Base-by-base conservation (phyloP, 2,329 filamentous ascomycete species). In the Gaeumannomyces tritici region DNA sequence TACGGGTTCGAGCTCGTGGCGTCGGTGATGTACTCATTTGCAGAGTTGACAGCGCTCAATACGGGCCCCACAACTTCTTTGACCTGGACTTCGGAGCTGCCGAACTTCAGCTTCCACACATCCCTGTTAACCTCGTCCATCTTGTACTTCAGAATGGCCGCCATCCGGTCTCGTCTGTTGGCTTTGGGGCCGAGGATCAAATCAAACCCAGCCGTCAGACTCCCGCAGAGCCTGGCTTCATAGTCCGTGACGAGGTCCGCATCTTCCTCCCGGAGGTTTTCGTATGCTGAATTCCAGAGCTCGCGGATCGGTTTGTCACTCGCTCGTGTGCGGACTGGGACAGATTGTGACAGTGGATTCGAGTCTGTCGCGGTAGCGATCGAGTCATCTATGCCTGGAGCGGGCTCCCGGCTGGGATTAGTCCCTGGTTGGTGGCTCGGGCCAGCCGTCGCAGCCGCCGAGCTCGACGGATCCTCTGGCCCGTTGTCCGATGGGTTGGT, bases 51-150 rank as follows among this genome's bases (percentile, higher is more conserved):
- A 13, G 65, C 61, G 12, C 62, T 62, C 35, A 67, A 54, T 18
- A 67, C 63, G 2, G 65, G 63, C 51, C 63, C 13, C 9, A 62
- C 62, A 35, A 67, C n/a, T 47, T 66, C 64, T 55, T 61, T 63
- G 12, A 66, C 62, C 11, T 59, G 61, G 27, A 65, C 27, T 24
- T 66, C 63, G 3, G 61, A 59, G 27, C 59, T 62, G 24, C 60
- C 59, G 42, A 66, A 66, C 18, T 60, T 67, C 21, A 68, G 31
- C 57, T 60, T 67, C 71, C 71, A 72, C 57, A 66, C 65, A 28
- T 67, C 65, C 64, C 68, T 71, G 15, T 72, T 70, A 2, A 70
- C 71, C 47, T 69, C 51, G 65, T 72, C 70, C 18, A 69, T 64
- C 8, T 65, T 67, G 55, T 69, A 64, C 59, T 68, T 67, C 62